phyloP scores from a whole-genome alignment of 2,329 filamentous ascomycete genomes.

The Nemania bipapillata region DNA sequence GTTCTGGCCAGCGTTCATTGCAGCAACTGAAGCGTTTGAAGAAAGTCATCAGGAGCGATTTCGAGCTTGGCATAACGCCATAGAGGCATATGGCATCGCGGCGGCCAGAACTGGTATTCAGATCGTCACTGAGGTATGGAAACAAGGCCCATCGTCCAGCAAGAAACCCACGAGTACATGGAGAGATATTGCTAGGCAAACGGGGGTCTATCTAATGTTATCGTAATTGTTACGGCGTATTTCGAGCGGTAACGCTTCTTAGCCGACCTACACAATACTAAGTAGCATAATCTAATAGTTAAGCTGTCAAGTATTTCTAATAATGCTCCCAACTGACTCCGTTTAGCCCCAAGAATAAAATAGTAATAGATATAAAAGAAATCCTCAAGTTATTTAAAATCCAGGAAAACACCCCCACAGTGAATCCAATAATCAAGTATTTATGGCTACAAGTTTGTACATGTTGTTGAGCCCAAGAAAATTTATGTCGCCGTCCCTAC shows the following conservation, averaged over 20 bases:
- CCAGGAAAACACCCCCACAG: too few relatives aligned
- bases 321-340: too few relatives aligned
- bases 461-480: too few relatives aligned
- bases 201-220: background rate
- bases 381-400: too few relatives aligned
- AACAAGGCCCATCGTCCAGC: background rate
- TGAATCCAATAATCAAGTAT: too few relatives aligned
- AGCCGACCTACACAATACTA: background rate
- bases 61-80: background rate
- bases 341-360: too few relatives aligned
- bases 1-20: slow-evolving; percentile 31
- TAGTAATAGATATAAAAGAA: too few relatives aligned
- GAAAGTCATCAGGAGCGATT: slow-evolving; percentile 12
- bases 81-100: background rate
- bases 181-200: background rate
- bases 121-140: background rate
- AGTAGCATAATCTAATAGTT: too few relatives aligned
- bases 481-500: too few relatives aligned
- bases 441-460: too few relatives aligned
- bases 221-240: background rate
- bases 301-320: too few relatives aligned
- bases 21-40: slow-evolving; percentile 54
- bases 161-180: background rate
- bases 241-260: background rate
- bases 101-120: background rate